phyloP scores from a whole-genome alignment of 805 yeast genomes.

The Monosporozyma servazzii region DNA sequence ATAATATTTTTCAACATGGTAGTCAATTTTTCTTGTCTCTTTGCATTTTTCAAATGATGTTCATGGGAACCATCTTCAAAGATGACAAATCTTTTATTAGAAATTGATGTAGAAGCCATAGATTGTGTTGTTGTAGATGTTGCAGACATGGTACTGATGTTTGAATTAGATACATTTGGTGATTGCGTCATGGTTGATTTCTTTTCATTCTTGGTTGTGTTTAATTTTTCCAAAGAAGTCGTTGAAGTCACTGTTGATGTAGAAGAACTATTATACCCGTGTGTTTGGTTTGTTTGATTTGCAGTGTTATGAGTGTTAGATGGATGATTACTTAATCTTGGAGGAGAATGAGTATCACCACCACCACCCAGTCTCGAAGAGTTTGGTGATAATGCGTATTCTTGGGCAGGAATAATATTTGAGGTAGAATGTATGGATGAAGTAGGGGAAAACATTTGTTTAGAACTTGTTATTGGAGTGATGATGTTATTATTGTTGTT shows the following conservation, averaged over 20 bases:
- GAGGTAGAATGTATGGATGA: not conserved
- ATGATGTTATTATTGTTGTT: not conserved
- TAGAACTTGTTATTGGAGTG: not conserved
- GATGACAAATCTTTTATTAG: constrained; percentile 38
- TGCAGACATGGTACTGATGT: not conserved
- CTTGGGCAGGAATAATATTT: not conserved
- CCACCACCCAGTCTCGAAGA: not conserved
- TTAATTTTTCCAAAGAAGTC: not conserved
- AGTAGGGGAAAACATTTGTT: not conserved
- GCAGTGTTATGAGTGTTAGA: not conserved
- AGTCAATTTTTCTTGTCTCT: constrained; percentile 66
- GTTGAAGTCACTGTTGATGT: not conserved
- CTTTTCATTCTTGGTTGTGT: not conserved
- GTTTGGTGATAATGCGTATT: not conserved
- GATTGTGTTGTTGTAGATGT: not conserved
- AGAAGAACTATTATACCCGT: not conserved
- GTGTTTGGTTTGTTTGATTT: not conserved
- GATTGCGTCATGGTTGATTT: not conserved
- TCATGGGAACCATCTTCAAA: constrained; percentile 68
- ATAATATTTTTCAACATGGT: constrained; percentile 67
- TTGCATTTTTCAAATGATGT: constrained; percentile 68
- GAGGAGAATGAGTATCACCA: not conserved
- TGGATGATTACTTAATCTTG: not conserved
- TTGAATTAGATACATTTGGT: not conserved
- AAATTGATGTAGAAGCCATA: not conserved